Evolutionary conservation across 345 rosid species (phyloP).

Genomic region (Mercurialis annua): DNA sequence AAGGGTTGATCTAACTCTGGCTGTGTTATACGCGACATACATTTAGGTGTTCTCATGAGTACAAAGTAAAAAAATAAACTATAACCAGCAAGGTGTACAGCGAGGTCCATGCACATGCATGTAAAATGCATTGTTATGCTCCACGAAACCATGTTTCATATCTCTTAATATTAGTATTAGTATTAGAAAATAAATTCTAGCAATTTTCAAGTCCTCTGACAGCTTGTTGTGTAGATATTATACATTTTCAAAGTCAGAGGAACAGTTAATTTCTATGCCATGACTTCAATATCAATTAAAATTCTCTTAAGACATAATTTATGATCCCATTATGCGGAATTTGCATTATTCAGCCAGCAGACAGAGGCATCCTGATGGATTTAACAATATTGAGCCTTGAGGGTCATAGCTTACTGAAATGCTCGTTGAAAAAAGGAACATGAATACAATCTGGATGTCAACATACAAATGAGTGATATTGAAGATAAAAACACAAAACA

Average conservation of each 20-base stretch:
- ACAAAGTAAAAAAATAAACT: too few relatives aligned
- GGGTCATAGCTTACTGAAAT: background rate
- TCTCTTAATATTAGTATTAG: background rate
- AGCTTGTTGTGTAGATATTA: background rate
- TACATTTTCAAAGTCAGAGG: background rate
- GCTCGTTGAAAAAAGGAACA: slow-evolving; percentile 6
- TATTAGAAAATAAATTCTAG: background rate
- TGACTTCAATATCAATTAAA: background rate
- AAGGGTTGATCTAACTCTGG: background rate
- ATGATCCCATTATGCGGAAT: background rate
- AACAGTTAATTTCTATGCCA: background rate
- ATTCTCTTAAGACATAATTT: background rate
- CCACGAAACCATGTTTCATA: background rate
- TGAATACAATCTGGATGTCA: background rate
- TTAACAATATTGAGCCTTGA: slow-evolving; percentile 2
- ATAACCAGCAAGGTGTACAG: background rate
- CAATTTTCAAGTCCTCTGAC: background rate
- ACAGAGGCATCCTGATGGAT: background rate
- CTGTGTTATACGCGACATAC: background rate
- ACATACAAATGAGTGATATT: background rate
- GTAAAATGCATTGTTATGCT: background rate
- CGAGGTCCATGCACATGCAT: background rate
- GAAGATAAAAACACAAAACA: slow-evolving; percentile 4
- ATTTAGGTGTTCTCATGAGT: background rate
- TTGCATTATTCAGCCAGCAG: background rate